These are phyloP conservation scores for Wickerhamomyces mucosus DNA, from an alignment of 805 yeast genomes.

Conservation along the genomic window DNA sequence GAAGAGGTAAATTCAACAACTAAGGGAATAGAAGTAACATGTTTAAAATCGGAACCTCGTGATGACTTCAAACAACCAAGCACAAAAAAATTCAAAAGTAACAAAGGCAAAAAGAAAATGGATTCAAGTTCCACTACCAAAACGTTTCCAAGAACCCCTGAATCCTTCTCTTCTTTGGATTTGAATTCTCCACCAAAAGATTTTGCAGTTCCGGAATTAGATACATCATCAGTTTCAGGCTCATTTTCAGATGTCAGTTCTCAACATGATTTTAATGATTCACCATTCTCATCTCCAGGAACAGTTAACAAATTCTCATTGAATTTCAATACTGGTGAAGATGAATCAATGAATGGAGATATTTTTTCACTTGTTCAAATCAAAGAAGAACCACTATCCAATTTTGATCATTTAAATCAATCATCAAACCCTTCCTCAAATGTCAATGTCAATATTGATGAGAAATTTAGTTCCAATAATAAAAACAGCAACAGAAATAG, in stretches of 20 bases:
- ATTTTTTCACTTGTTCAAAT: too few relatives aligned
- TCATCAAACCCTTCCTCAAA: constrained; percentile 1
- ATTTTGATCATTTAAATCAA: too few relatives aligned
- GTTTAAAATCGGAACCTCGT: too few relatives aligned
- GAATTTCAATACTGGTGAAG: constrained; percentile 13
- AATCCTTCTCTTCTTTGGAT: constrained; percentile 12
- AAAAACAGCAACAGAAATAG: too few relatives aligned
- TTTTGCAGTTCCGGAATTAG: constrained; percentile 11
- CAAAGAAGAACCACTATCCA: too few relatives aligned
- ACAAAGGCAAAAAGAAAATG: too few relatives aligned
- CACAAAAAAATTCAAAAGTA: too few relatives aligned
- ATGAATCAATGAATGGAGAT: constrained; percentile 1
- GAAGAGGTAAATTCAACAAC: too few relatives aligned
- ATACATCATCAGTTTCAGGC: constrained; percentile 7
- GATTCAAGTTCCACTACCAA: too few relatives aligned
- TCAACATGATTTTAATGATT: constrained; percentile 4
- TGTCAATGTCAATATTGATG: constrained; percentile 10
- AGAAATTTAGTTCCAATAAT: constrained; percentile 7
- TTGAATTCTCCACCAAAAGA: constrained; percentile 17
- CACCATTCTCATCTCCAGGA: constrained; percentile 10
- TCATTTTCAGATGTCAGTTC: too few relatives aligned
- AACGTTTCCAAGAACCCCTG: constrained; percentile 22
- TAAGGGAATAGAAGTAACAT: too few relatives aligned
- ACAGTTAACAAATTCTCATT: constrained; percentile 16
- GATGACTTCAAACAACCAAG: too few relatives aligned